Evolutionary conservation across 192 early-diverging fungal species (phyloP), one percentile per base, ranked within the genome.

Genomic region (Rhizophagus sp.): DNA sequence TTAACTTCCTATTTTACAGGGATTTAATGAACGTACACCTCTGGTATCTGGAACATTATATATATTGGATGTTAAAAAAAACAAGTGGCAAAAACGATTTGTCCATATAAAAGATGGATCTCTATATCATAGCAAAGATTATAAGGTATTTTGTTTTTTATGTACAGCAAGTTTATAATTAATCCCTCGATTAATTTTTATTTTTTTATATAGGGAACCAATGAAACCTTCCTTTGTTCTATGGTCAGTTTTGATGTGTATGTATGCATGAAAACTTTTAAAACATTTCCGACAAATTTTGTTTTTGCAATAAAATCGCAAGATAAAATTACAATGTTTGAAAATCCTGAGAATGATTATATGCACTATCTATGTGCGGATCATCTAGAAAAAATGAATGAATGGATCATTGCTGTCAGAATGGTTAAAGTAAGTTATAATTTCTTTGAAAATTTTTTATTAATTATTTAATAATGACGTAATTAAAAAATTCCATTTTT

Each of bases 71-170:
- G 83, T 88, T 62, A 95, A 95, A 82, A 92, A 92, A 74, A 89
- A 88, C 79, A 96, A 95, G 87, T 97, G 95, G 95, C 91, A 93
- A 50, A 93, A 93, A 82, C 82, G 92, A 76, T 93, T 91, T 73
- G 91, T 94, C 76, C 85, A 89, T 50, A 82, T 95, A 62, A 88
- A 86, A n/a, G 94, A 93, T 62, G 88, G 88, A 39, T 84, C 84
- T 17, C 80, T 95, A 39, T 90, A 91, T 81, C 92, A 92, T 82
- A 81, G 75, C 63, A 90, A 91, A 82, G 91, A 91, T 85, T 83
- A 73, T 81, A 82, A 83, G 27, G 65, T 67, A 67, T 47, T 12
- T 47, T 9, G 30, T 67, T 33, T 10, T 67, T 17, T 33, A 13
- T 65, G 1, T 34, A 33, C 5, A 17, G 19, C 11, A 34, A 17